A percentile compares a stretch with the other conserved stretches of the same genome.
These are phyloP conservation scores for Blastocystis sp. DNA, from an alignment of 352 stramenopile species.

Conservation along the genomic window DNA sequence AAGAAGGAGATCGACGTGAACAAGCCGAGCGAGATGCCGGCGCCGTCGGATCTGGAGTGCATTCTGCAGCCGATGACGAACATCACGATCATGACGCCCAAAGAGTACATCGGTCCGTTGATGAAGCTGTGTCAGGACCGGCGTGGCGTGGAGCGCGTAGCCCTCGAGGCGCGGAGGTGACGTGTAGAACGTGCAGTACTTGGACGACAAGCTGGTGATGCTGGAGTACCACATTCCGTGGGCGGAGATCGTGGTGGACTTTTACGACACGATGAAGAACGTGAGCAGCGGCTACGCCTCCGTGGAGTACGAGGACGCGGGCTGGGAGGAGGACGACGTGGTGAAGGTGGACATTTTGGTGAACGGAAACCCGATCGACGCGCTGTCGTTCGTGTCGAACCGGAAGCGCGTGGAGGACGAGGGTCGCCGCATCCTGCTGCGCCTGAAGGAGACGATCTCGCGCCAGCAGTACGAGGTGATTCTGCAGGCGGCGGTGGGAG, in stretches of 20 bases:
- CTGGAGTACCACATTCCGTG: conserved; percentile 92
- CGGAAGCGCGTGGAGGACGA: conserved; percentile 81
- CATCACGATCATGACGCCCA: conserved; percentile 92
- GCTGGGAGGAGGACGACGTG: conserved; percentile 88
- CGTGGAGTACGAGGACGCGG: conserved; percentile 91
- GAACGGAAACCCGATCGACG: conserved; percentile 84
- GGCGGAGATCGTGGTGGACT: conserved; percentile 98
- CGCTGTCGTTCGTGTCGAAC: conserved; percentile 95
- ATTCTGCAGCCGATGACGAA: conserved; percentile 91
- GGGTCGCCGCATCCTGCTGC: conserved; percentile 88
- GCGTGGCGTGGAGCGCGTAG: conserved; percentile 77
- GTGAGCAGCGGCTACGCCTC: conserved; percentile 91
- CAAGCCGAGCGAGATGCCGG: conserved; percentile 58
- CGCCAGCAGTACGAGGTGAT: conserved; percentile 98
- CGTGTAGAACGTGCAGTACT: conserved; percentile 86
- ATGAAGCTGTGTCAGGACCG: conserved; percentile 89
- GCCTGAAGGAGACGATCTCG: conserved; percentile 87
- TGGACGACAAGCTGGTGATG: conserved; percentile 91
- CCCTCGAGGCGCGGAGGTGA: background rate
- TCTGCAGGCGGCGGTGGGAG: conserved; percentile 93
- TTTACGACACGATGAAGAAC: conserved; percentile 97
- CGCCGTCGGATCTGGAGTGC: background rate
- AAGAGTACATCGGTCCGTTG: conserved; percentile 91
- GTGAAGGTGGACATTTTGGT: conserved; percentile 79
- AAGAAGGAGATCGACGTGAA: conserved; percentile 21